phyloP scores from a whole-genome alignment of 2,329 filamentous ascomycete species.

The Talaromyces piceae region DNA sequence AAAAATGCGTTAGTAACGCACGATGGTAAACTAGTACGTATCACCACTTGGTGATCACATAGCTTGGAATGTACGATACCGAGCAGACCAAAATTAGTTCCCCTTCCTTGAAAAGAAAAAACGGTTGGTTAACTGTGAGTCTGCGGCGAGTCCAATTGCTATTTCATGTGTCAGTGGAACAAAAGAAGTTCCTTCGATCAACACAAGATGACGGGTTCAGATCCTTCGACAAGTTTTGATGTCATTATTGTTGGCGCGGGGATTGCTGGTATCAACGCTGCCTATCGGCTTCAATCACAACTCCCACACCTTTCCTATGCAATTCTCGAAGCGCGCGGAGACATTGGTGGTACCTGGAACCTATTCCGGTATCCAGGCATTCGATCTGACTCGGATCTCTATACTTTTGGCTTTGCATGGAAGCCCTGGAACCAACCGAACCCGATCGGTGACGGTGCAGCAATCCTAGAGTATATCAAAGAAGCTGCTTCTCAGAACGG shows the following conservation, averaged over 20 bases:
- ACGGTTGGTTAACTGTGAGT: too few relatives aligned
- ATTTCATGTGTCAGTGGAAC: too few relatives aligned
- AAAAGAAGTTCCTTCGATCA: too few relatives aligned
- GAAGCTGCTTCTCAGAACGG: conserved; percentile 40
- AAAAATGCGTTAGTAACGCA: too few relatives aligned
- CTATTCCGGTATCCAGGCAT: conserved; percentile 65
- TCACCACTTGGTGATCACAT: too few relatives aligned
- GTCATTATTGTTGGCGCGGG: conserved; percentile 61
- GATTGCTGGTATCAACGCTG: conserved; percentile 63
- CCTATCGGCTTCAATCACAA: conserved; percentile 55
- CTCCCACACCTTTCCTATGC: conserved; percentile 50
- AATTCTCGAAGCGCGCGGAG: conserved; percentile 57
- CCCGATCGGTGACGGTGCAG: conserved; percentile 40
- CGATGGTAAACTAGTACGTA: too few relatives aligned
- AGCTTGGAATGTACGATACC: too few relatives aligned
- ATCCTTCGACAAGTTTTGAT: conserved; percentile 29
- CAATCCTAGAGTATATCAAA: conserved; percentile 47
- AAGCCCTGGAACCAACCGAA: conserved; percentile 52
- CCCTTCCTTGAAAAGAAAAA: too few relatives aligned
- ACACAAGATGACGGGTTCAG: not conserved
- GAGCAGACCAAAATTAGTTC: too few relatives aligned
- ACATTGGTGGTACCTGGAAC: conserved; percentile 66
- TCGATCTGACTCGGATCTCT: conserved; percentile 51
- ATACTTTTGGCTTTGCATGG: conserved; percentile 58
- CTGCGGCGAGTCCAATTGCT: too few relatives aligned